phyloP scores from a whole-genome alignment of 1,284 basidiomycete species.

The Naganishia sp. region DNA sequence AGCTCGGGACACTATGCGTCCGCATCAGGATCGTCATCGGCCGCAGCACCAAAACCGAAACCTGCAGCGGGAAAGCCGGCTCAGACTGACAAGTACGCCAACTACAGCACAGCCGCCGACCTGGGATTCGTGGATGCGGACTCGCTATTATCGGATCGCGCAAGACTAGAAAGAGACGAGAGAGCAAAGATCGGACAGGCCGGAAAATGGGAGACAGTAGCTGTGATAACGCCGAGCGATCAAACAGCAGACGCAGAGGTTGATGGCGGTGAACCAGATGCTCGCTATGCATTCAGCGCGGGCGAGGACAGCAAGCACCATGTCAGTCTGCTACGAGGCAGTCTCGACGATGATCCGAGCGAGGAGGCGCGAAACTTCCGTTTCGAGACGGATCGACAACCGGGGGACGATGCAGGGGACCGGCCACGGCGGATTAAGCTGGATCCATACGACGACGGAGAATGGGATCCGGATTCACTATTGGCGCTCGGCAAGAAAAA shows the following conservation, averaged over 20 bases:
- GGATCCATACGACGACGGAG: constrained; percentile 43
- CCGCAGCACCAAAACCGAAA: constrained; percentile 46
- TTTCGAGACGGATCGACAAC: constrained; percentile 5
- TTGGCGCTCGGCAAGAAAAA: constrained; percentile 27
- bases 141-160: constrained; percentile 48
- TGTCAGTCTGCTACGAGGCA: constrained; percentile 35
- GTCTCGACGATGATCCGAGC: constrained; percentile 24
- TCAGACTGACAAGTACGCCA: constrained; percentile 66
- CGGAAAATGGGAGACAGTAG: constrained; percentile 81
- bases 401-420: background rate
- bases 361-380: constrained; percentile 31
- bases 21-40: constrained; percentile 50
- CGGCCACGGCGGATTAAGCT: constrained; percentile 8
- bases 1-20: constrained; percentile 38
- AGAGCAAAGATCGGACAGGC: constrained; percentile 67
- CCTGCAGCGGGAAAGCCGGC: constrained; percentile 58
- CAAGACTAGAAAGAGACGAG: constrained; percentile 54
- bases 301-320: constrained; percentile 6
- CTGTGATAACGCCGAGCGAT: constrained; percentile 35
- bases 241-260: background rate
- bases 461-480: constrained; percentile 41
- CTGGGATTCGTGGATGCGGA: constrained; percentile 77
- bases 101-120: constrained; percentile 83
- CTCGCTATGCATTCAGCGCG: constrained; percentile 2
- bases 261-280: background rate